Conservation (phyloP, 345 rosid species). For the Eucalyptus cloeziana region DNA sequence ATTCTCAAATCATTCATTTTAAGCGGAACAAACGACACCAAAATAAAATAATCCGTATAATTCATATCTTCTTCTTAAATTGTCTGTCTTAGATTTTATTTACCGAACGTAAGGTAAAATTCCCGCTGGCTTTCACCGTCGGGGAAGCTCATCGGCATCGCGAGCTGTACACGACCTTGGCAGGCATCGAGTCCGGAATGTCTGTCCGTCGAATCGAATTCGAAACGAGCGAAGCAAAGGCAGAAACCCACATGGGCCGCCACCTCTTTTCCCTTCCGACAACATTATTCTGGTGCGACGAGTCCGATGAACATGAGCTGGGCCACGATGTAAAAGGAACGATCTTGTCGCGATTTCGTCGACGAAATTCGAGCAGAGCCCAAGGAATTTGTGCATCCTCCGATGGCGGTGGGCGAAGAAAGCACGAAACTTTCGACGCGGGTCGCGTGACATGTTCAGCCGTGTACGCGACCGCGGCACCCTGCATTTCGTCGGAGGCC, state of each 20-base stretch:
- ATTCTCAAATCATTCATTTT: fast-evolving
- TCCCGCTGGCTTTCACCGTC: neutral
- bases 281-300: neutral
- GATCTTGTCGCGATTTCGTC: neutral
- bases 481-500: neutral
- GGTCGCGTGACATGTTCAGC: neutral
- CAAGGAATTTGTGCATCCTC: neutral
- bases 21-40: fast-evolving
- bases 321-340: neutral
- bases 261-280: neutral
- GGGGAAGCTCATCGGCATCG: neutral
- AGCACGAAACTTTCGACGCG: neutral
- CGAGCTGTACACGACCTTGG: neutral
- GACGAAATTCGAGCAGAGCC: neutral
- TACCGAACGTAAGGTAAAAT: neutral
- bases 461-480: neutral
- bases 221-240: neutral
- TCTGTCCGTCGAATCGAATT: neutral
- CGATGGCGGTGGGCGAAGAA: neutral
- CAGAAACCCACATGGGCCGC: neutral
- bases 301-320: neutral
- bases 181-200: neutral
- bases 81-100: neutral
- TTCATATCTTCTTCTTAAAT: neutral
- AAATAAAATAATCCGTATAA: fast-evolving